Evolutionary conservation across 2,329 filamentous ascomycete species (phyloP).

Genomic region (Stagonosporopsis tanaceti): DNA sequence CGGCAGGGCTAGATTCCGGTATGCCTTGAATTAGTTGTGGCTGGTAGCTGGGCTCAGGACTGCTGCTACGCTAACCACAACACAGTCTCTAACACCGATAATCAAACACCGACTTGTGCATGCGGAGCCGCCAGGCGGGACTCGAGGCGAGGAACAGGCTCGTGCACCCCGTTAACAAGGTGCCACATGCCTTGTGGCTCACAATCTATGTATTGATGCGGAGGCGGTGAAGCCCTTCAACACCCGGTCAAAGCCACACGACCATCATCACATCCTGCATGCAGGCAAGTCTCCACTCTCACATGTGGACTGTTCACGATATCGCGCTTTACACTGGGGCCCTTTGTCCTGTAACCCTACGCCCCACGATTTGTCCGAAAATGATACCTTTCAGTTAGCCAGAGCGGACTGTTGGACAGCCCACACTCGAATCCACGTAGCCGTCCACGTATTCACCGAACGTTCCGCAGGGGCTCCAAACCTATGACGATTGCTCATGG

Average conservation of each 20-base stretch:
- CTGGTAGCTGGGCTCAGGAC: conserved; percentile 10
- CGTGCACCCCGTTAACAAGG: conserved; percentile 3
- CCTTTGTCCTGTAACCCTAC: not conserved
- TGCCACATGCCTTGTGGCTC: not conserved
- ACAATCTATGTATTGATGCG: not conserved
- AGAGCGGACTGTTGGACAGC: not conserved
- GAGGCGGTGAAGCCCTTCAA: conserved; percentile 14
- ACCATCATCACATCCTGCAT: not conserved
- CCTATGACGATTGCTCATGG: not conserved
- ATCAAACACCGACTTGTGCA: not conserved
- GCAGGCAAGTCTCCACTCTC: not conserved
- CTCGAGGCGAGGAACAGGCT: conserved; percentile 7
- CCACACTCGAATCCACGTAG: not conserved
- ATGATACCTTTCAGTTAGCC: not conserved
- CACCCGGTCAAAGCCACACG: conserved; percentile 8
- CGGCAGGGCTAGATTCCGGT: conserved; percentile 7
- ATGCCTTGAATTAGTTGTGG: conserved; percentile 4
- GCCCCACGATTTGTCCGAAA: conserved; percentile 3
- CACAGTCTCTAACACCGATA: conserved; percentile 2
- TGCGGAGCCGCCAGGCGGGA: conserved; percentile 4
- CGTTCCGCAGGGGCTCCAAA: not conserved
- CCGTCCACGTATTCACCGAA: not conserved
- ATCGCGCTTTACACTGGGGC: not conserved
- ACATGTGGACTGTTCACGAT: not conserved
- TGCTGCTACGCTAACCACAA: conserved; percentile 2